A percentile compares a stretch with the other conserved stretches of the same genome.
Conservation (phyloP, 108 stramenopile genomes). For the Nitzschia palea region DNA sequence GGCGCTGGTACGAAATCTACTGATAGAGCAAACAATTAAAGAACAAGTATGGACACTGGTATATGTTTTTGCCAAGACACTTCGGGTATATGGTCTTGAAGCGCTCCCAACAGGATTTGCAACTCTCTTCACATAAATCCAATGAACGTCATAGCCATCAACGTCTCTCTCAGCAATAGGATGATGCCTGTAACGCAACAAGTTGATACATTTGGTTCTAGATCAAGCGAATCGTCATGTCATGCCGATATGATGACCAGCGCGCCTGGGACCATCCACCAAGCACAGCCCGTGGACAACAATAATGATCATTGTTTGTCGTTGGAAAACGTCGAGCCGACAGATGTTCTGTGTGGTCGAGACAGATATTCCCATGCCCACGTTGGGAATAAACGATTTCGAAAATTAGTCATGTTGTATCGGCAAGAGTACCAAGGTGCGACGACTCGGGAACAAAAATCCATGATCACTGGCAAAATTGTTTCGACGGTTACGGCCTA, state of each 20-base stretch:
- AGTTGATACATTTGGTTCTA: too few relatives aligned
- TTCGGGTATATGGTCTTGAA: too few relatives aligned
- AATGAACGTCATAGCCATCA: too few relatives aligned
- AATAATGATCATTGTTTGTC: neutral
- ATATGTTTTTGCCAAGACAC: too few relatives aligned
- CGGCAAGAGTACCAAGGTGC: slow-evolving; percentile 20
- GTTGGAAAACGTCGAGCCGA: neutral
- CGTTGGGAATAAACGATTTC: slow-evolving; percentile 31
- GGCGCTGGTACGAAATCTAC: neutral
- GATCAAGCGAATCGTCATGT: too few relatives aligned
- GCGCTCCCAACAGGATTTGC: too few relatives aligned
- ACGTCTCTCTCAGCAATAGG: too few relatives aligned
- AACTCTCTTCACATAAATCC: too few relatives aligned
- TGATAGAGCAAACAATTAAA: neutral
- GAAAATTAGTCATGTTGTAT: slow-evolving; percentile 9
- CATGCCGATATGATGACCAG: too few relatives aligned
- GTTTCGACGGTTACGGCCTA: neutral
- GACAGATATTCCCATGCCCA: slow-evolving; percentile 18
- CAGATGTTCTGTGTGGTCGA: slow-evolving; percentile 35
- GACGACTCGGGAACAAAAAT: slow-evolving; percentile 18
- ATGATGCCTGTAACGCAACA: too few relatives aligned
- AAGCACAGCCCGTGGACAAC: neutral
- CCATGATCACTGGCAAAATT: slow-evolving; percentile 13
- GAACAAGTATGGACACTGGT: neutral
- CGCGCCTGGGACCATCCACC: too few relatives aligned